These are phyloP conservation scores for Paramecium bursaria DNA, from an alignment of 73 alveolate species.

Conservation along the genomic window DNA sequence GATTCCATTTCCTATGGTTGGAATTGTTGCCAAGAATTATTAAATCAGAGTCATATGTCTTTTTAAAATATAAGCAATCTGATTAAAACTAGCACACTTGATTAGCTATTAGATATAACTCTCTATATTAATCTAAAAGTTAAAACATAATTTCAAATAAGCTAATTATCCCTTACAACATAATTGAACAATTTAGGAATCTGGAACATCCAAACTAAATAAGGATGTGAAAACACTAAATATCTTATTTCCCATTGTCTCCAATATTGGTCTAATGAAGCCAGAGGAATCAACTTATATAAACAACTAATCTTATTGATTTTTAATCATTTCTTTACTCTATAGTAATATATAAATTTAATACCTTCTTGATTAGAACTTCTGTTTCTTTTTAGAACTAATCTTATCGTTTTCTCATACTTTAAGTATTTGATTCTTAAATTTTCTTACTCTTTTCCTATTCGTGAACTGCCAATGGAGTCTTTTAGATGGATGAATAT, in stretches of 20 bases:
- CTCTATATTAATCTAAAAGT: constrained; percentile 10
- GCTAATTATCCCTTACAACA: neutral
- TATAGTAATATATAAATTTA: too few species aligned
- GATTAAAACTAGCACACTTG: constrained; percentile 8
- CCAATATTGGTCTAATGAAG: constrained; percentile 61
- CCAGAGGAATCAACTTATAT: constrained; percentile 47
- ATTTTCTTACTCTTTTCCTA: constrained; percentile 39
- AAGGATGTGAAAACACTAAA: constrained; percentile 32
- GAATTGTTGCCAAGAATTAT: constrained; percentile 30
- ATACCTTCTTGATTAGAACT: constrained; percentile 41
- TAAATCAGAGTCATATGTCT: constrained; percentile 18
- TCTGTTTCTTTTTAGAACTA: constrained; percentile 60
- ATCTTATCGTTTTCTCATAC: constrained; percentile 62
- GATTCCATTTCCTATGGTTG: constrained; percentile 47
- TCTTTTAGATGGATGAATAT: constrained; percentile 34
- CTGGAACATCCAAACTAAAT: too few species aligned
- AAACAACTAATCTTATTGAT: constrained; percentile 12
- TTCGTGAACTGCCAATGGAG: constrained; percentile 63
- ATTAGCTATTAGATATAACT: constrained; percentile 15
- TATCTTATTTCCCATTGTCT: constrained; percentile 43
- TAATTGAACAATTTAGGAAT: neutral
- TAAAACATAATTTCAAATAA: constrained; percentile 39
- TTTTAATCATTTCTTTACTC: constrained; percentile 56
- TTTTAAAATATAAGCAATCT: neutral
- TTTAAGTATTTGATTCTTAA: constrained; percentile 51